Percentiles rank a stretch among this genome's conserved stretches.
These are phyloP conservation scores for Cicer yamashitae DNA, from an alignment of 306 rosid genomes.

Conservation along the genomic window DNA sequence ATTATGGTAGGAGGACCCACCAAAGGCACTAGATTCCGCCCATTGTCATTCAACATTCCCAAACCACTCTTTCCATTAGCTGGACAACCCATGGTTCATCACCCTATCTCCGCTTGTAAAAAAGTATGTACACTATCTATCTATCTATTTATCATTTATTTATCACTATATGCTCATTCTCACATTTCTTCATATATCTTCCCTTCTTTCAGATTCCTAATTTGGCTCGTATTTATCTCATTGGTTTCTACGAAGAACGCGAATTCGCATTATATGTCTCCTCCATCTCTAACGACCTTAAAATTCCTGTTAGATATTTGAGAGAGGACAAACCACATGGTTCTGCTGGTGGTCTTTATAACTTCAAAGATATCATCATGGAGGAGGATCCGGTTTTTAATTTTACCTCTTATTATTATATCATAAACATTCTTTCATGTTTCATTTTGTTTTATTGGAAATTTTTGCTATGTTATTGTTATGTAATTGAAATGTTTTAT, in stretches of 20 bases:
- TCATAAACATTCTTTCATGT: background rate
- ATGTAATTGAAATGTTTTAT: background rate
- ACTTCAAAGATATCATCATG: constrained; percentile 88
- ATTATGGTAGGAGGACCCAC: constrained; percentile 99
- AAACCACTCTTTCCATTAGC: constrained; percentile 98
- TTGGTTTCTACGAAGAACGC: constrained; percentile 97
- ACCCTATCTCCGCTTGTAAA: constrained; percentile 95
- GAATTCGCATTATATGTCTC: constrained; percentile 85
- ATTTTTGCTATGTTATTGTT: background rate
- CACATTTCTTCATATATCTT: background rate
- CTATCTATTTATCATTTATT: background rate
- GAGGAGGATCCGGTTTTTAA: constrained; percentile 81
- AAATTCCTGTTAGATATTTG: constrained; percentile 90
- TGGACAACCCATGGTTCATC: constrained; percentile 98
- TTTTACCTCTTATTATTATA: constrained; percentile 35
- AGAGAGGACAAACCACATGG: constrained; percentile 96
- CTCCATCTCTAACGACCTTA: constrained; percentile 90
- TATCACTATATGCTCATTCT: background rate
- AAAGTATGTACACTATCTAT: constrained; percentile 53
- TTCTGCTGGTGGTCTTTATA: constrained; percentile 94
- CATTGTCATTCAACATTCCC: constrained; percentile 85
- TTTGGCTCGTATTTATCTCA: constrained; percentile 78
- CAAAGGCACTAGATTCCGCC: constrained; percentile 97
- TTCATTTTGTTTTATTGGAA: background rate
- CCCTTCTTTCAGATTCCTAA: constrained; percentile 76